These are phyloP conservation scores for Saturnispora diversa DNA, from an alignment of 805 yeast species.

Conservation along the genomic window DNA sequence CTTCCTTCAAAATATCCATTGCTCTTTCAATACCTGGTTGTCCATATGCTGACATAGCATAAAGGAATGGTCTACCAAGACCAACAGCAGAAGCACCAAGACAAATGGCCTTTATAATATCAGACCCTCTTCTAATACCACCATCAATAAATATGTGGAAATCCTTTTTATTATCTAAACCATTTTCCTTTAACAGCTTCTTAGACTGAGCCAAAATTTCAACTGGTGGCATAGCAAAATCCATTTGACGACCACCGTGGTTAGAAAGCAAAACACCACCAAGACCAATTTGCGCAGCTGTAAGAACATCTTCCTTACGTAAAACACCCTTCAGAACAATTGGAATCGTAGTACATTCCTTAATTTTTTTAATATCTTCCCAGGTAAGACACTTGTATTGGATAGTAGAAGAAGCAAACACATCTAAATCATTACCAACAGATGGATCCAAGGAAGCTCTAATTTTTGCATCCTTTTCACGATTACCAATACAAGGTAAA, in stretches of 20 bases:
- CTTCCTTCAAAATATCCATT: conserved; percentile 40
- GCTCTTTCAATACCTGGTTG: conserved; percentile 59
- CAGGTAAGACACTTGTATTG: conserved; percentile 34
- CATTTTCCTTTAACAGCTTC: conserved; percentile 35
- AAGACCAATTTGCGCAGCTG: conserved; percentile 49
- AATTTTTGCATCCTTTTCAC: conserved; percentile 76
- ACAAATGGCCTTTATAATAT: conserved; percentile 66
- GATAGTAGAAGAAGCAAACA: conserved; percentile 13
- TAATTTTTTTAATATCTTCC: conserved; percentile 52
- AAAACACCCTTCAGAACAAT: conserved; percentile 55
- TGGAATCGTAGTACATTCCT: conserved; percentile 43
- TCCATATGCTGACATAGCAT: conserved; percentile 73
- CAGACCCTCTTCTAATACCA: conserved; percentile 71
- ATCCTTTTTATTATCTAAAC: conserved; percentile 34
- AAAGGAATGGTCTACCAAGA: conserved; percentile 67
- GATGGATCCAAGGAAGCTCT: conserved; percentile 47
- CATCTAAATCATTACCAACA: conserved; percentile 12
- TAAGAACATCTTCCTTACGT: conserved; percentile 51
- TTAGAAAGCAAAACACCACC: conserved; percentile 60
- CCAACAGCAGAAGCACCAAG: conserved; percentile 65
- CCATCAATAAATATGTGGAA: conserved; percentile 68
- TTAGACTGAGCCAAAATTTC: conserved; percentile 50
- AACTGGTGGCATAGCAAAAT: conserved; percentile 51
- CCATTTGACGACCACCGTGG: conserved; percentile 70
- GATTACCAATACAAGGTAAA: conserved; percentile 77